Evolutionary conservation across 2,329 filamentous ascomycete species (phyloP).

Genomic region (Nigrospora sphaerica): DNA sequence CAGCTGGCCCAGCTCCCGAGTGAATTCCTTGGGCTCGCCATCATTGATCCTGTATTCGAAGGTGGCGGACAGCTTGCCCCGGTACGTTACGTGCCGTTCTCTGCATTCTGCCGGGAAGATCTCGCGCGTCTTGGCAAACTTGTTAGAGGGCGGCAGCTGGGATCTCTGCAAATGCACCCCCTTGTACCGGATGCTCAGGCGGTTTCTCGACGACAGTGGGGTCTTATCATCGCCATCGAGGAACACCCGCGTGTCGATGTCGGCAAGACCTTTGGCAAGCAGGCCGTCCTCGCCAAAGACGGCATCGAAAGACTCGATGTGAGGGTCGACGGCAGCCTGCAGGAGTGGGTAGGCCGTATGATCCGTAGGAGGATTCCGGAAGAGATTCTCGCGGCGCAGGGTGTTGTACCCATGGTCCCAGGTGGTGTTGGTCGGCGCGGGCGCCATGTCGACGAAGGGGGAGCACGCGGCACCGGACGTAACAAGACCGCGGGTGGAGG

Average conservation of each 20-base stretch:
- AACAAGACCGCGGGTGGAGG: no score
- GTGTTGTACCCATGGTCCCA: conserved; percentile 88
- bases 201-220: conserved; percentile 58
- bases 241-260: conserved; percentile 85
- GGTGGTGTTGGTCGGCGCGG: conserved; percentile 53
- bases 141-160: conserved; percentile 72
- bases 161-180: conserved; percentile 80
- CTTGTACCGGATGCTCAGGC: conserved; percentile 69
- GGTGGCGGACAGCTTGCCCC: conserved; percentile 75
- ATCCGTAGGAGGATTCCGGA: conserved; percentile 81
- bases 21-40: conserved; percentile 74
- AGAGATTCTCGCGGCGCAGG: conserved; percentile 78
- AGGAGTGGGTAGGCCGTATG: conserved; percentile 82
- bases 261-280: conserved; percentile 68
- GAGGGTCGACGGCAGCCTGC: conserved; percentile 78
- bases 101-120: conserved; percentile 89
- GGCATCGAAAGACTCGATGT: conserved; percentile 93
- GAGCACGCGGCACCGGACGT: no score
- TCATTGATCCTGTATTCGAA: conserved; percentile 85
- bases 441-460: conserved; percentile 37
- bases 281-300: conserved; percentile 69
- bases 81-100: conserved; percentile 87
- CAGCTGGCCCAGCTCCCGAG: conserved; percentile 79
- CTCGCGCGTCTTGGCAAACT: conserved; percentile 75
- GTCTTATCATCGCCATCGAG: conserved; percentile 72